Base-by-base conservation (phyloP, 441 rosid genomes). In the Populus hybrid region DNA sequence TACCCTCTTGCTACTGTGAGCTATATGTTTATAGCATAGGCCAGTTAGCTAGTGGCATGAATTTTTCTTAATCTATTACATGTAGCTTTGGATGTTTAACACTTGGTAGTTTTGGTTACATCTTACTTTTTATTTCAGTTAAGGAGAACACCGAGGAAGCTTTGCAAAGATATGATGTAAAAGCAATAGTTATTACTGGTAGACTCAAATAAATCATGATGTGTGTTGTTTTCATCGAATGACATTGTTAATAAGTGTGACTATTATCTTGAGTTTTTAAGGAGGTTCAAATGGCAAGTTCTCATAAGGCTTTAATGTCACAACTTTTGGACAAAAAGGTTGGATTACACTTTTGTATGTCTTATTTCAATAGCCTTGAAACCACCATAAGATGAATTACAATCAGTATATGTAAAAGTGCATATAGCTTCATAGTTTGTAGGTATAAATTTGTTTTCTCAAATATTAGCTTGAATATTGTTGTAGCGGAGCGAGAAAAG, bases 281-380 rank as follows among this genome's bases (percentile, higher is more conserved):
- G 68, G 83, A 89, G 97, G 94, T 71, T 91, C 88, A 42, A 90
- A 87, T 24, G 92, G 90, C 61, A 92, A 82, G 83, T 90, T 92
- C 79, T 90, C 93, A 71, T 93, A 93, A 78, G 97, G 97, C 74
- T 90, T 89, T 78, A 93, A 90, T 76, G 89, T 92, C 64, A 63
- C 91, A 21, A 86, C 86, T 63, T 92, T 92, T 78, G 89, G 89
- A 64, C 87, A 85, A 80, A 83, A 83, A 20, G 82, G 97, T 88
- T 84, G 76, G 79, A 42, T 73, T 50, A 20, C 24, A 69, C 6
- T 21, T 7, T 28, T 10, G 7, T 9, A 3, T 69, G 50, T 35
- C 72, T 69, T 69, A 69, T 33, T 69, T 35, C 71, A n/a, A 69
- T 10, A 9, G 7, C 23, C 1, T n/a, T n/a, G 2, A 35, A 35